phyloP scores from a whole-genome alignment of 345 rosid species.

The Capsella bursapastoris region DNA sequence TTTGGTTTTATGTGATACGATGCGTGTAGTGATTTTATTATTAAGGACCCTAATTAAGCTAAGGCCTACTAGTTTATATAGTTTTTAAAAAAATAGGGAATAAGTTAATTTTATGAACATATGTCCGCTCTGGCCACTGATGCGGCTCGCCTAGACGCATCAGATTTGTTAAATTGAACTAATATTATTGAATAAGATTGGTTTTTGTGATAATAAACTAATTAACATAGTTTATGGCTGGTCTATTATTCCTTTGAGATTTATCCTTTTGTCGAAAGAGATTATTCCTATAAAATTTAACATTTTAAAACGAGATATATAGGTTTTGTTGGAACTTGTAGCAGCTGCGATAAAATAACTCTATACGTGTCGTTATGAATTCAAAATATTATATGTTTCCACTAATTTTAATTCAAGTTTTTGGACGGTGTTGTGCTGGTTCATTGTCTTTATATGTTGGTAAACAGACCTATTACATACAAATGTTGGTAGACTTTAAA shows the following conservation, averaged over 20 bases:
- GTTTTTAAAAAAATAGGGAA: not conserved
- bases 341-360: constrained; percentile 32
- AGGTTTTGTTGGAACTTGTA: constrained; percentile 44
- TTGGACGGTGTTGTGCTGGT: constrained; percentile 45
- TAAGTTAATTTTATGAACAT: constrained; percentile 6
- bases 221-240: constrained; percentile 4
- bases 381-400: constrained; percentile 13
- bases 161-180: constrained; percentile 24
- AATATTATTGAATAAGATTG: constrained; percentile 1
- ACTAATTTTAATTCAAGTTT: constrained; percentile 36
- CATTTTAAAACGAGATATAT: constrained; percentile 2
- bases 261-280: constrained; percentile 13
- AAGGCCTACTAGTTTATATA: not conserved
- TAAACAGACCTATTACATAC: too few species aligned
- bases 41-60: not conserved
- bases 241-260: not conserved
- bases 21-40: constrained; percentile 3
- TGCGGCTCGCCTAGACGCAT: constrained; percentile 40
- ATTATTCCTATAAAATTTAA: not conserved
- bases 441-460: constrained; percentile 38
- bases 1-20: constrained; percentile 8
- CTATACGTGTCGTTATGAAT: constrained; percentile 25
- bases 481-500: not conserved
- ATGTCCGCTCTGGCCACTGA: constrained; percentile 17
- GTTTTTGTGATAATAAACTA: not conserved